These are phyloP conservation scores for Dioscorea dumetorum DNA, from an alignment of 106 monocot genomes.

Conservation along the genomic window DNA sequence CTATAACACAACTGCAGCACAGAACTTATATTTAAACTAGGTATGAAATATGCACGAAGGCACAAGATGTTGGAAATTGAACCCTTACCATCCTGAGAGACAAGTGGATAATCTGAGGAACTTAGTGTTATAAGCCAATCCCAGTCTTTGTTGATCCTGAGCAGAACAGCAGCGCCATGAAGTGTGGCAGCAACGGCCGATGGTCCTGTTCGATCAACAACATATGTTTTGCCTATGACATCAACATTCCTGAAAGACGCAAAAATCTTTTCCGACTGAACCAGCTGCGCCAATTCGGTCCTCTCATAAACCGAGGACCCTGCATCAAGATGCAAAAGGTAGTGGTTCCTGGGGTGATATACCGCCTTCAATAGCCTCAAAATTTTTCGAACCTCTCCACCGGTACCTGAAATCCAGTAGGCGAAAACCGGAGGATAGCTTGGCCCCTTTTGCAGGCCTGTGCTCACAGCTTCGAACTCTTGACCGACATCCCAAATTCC, in stretches of 20 bases:
- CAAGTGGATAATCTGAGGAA: constrained; percentile 76
- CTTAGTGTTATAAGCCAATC: constrained; percentile 87
- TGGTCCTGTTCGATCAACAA: constrained; percentile 52
- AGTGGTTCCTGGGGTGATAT: constrained; percentile 80
- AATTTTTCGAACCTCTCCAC: constrained; percentile 47
- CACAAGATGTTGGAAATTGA: no score
- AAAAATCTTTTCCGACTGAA: constrained; percentile 46
- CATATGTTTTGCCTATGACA: constrained; percentile 56
- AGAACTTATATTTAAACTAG: no score
- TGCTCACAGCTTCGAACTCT: constrained; percentile 4
- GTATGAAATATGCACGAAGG: no score
- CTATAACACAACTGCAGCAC: no score
- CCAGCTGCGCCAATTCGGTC: constrained; percentile 19
- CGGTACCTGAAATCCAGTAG: constrained; percentile 70
- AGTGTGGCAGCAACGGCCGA: constrained; percentile 60
- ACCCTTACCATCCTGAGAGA: constrained; percentile 80
- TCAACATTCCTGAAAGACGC: constrained; percentile 59
- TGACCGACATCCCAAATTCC: constrained; percentile 8
- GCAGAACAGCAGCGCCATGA: constrained; percentile 70
- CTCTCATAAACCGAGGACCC: constrained; percentile 42
- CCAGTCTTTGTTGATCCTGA: constrained; percentile 54
- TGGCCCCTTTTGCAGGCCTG: constrained; percentile 22
- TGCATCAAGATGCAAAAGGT: constrained; percentile 75
- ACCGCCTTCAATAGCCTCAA: constrained; percentile 64
- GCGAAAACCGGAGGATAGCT: constrained; percentile 65